These are phyloP conservation scores for Rhododendron vialii DNA, from an alignment of 148 eudicot species.

Conservation along the genomic window DNA sequence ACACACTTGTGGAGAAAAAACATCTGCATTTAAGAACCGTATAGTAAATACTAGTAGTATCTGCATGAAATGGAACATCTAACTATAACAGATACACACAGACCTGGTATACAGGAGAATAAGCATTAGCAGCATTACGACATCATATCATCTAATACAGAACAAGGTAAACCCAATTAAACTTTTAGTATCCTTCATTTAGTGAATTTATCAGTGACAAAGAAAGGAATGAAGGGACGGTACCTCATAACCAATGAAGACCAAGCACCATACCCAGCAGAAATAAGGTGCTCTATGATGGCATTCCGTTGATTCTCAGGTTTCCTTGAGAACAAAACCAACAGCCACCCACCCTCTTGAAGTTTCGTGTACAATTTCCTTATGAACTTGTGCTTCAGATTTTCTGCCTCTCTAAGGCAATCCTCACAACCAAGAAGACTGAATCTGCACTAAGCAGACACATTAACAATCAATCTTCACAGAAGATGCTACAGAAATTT, in stretches of 20 bases:
- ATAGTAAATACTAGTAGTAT: not conserved
- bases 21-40: not conserved
- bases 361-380: conserved; percentile 29
- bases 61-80: not conserved
- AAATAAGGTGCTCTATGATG: conserved; percentile 23
- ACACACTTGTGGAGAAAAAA: not conserved
- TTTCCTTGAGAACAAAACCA: conserved; percentile 35
- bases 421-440: conserved; percentile 8
- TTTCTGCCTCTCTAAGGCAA: conserved; percentile 19
- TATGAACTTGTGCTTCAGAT: conserved; percentile 14
- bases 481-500: not conserved
- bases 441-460: conserved; percentile 18
- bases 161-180: not conserved
- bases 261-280: conserved; percentile 27
- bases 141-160: not conserved
- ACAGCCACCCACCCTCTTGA: conserved; percentile 29
- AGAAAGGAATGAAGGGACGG: not conserved
- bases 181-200: not conserved
- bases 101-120: not conserved
- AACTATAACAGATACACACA: not conserved
- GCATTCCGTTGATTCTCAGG: conserved; percentile 22
- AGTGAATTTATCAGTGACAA: not conserved
- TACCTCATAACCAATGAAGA: conserved; percentile 40
- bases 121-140: not conserved
- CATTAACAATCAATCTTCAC: not conserved